phyloP scores from a whole-genome alignment of 768 basidiomycete genomes.

The Mycena haematopus region DNA sequence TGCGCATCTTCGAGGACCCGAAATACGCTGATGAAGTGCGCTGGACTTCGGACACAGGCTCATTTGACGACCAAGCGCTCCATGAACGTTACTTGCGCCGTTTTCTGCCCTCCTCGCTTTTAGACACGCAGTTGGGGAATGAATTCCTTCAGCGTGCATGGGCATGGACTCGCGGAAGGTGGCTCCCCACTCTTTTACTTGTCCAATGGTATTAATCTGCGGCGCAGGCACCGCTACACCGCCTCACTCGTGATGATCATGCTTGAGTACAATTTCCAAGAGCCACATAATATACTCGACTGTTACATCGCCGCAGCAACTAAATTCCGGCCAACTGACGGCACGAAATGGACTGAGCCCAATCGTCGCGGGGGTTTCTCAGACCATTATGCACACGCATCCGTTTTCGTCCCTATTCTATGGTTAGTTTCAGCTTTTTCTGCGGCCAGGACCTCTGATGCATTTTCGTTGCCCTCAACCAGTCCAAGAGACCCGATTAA shows the following conservation, averaged over 20 bases:
- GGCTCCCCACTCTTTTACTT: not conserved
- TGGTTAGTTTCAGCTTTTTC: not conserved
- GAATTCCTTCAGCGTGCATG: not conserved
- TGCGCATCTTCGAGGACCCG: not conserved
- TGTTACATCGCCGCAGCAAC: not conserved
- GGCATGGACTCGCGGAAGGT: not conserved
- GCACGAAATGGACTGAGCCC: not conserved
- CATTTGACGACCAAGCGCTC: not conserved
- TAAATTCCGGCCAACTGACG: not conserved
- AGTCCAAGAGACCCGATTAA: not conserved
- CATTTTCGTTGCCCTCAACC: not conserved
- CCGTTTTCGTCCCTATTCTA: not conserved
- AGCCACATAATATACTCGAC: not conserved
- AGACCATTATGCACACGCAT: not conserved
- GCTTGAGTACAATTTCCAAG: not conserved
- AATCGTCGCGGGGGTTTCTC: not conserved
- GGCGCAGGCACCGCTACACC: not conserved
- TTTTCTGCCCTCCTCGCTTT: not conserved
- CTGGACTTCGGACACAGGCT: not conserved
- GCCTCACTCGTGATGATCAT: not conserved
- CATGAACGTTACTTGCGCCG: not conserved
- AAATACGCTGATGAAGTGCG: not conserved
- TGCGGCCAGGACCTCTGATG: not conserved
- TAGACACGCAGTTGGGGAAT: not conserved
- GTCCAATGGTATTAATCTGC: not conserved